phyloP scores from a whole-genome alignment of 306 rosid species.

The Rubus idaeus region DNA sequence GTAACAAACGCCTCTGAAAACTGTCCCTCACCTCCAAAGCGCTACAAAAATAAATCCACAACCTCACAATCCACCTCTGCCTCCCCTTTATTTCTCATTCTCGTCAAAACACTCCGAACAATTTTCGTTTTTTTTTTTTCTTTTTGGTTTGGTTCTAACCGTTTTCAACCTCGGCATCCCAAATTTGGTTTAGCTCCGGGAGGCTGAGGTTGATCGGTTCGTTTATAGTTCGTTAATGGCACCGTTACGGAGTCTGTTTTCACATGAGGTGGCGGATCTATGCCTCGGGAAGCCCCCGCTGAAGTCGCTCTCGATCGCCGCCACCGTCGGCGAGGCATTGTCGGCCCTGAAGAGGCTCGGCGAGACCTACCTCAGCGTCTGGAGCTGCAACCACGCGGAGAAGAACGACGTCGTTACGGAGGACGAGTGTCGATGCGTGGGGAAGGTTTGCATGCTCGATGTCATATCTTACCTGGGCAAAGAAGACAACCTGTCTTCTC shows the following conservation, averaged over 20 bases:
- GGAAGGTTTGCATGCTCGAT: slow-evolving; percentile 63
- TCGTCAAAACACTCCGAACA: too few species aligned
- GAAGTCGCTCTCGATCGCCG: slow-evolving; percentile 43
- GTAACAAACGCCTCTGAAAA: too few species aligned
- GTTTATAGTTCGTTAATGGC: slow-evolving; percentile 39
- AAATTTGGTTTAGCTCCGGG: too few species aligned
- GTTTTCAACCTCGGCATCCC: too few species aligned
- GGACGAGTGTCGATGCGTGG: slow-evolving; percentile 56
- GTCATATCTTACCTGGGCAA: slow-evolving; percentile 56
- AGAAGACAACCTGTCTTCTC: slow-evolving; percentile 43
- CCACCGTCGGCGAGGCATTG: slow-evolving; percentile 67
- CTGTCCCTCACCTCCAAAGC: too few species aligned
- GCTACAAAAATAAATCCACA: too few species aligned
- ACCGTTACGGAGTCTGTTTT: slow-evolving; percentile 35
- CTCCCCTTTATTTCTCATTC: too few species aligned
- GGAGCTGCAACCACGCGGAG: slow-evolving; percentile 63
- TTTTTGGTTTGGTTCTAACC: too few species aligned
- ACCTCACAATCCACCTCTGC: too few species aligned
- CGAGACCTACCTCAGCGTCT: slow-evolving; percentile 55
- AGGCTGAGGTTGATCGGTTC: too few species aligned
- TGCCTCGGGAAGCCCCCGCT: slow-evolving; percentile 89
- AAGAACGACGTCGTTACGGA: neutral
- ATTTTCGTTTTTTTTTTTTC: too few species aligned
- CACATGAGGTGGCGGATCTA: slow-evolving; percentile 62
- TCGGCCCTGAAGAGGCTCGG: slow-evolving; percentile 43